A percentile compares a stretch with the other conserved stretches of the same genome.
Evolutionary conservation across 176 grass and related monocot species (phyloP).

Genomic region (Panicum miliaceum): DNA sequence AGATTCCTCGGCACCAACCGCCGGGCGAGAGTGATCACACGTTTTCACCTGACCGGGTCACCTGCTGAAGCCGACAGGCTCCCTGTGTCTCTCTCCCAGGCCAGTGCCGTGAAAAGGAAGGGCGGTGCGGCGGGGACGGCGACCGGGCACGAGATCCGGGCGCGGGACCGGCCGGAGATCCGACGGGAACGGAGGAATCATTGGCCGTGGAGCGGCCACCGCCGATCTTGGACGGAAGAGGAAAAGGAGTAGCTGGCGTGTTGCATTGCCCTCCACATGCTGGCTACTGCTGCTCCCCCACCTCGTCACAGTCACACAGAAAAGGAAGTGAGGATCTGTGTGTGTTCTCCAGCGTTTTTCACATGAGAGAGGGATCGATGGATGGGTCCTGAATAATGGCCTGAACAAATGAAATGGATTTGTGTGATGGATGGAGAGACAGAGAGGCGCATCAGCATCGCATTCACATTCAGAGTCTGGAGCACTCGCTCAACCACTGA

Average conservation of each 20-base stretch:
- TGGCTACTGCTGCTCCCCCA: not conserved
- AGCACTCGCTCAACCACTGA: not conserved
- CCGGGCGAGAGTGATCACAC: not conserved
- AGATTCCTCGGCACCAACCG: not conserved
- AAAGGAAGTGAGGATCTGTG: not conserved
- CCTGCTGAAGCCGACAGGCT: not conserved
- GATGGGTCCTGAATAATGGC: constrained; percentile 13
- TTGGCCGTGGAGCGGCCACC: not conserved
- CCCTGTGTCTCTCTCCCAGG: too few relatives aligned
- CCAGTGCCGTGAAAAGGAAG: not conserved
- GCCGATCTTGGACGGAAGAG: not conserved
- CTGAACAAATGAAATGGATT: not conserved
- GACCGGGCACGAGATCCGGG: constrained; percentile 28
- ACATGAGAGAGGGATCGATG: not conserved
- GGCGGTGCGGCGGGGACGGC: not conserved
- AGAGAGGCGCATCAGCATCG: constrained; percentile 23
- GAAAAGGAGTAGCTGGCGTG: constrained; percentile 16
- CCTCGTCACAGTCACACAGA: not conserved
- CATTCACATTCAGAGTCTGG: constrained; percentile 3
- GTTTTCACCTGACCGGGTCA: not conserved
- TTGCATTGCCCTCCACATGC: constrained; percentile 30
- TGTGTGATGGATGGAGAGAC: not conserved
- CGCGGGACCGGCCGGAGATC: constrained; percentile 50
- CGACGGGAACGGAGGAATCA: constrained; percentile 50
- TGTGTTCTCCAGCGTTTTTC: not conserved